Base-by-base conservation (phyloP, 805 yeast genomes). In the Ogataea methanolica region DNA sequence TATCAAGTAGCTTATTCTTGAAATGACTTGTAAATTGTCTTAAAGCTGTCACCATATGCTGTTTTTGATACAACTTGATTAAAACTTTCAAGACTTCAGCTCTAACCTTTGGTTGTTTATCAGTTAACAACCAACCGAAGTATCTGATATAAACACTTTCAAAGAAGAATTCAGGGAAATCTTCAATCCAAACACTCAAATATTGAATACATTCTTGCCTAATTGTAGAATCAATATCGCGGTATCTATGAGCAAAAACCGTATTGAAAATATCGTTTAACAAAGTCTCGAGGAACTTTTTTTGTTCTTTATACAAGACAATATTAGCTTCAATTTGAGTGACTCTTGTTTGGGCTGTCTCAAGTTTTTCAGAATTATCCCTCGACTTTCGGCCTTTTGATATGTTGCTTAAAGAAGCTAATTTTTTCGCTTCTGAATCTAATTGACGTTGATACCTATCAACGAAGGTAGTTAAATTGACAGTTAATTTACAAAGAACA, bases 51-150 rank as follows among this genome's bases (percentile, higher is more conserved):
- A 76, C 74, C 45, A 78, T 68, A 22, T 66, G 62, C 22, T 68
- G 66, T 26, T 67, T 70, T 43, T 63, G 65, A 44, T 78, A 79
- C 21, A 82, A 65, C 56, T 69, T 80, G 12, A 70, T 61, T 39
- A 90, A 66, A 4, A 76, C 73, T 54, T 73, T 78, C 23, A 85
- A 60, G 2, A 82, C 90, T 55, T 86, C 89, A 8, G 72, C 61
- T 54, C 96, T 74, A 1, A 88, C 95, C 3, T 61, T 52, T 11
- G 76, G 64, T 15, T 78, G 74, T 2, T 79, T 70, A 59, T 90
- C 97, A n/a, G 91, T 82, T 38, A 91, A 68, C 33, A 88, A 70
- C 95, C 95, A 86, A 5, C 96, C 96, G 58, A 86, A 75, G 63
- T 86, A 88, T 52, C 90, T 76, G 52, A 89, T 71, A 58, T 82